Evolutionary conservation across 139 green algal genomes (phyloP), one percentile per base, ranked within the genome.

Genomic region (Coccomyxa sp.): DNA sequence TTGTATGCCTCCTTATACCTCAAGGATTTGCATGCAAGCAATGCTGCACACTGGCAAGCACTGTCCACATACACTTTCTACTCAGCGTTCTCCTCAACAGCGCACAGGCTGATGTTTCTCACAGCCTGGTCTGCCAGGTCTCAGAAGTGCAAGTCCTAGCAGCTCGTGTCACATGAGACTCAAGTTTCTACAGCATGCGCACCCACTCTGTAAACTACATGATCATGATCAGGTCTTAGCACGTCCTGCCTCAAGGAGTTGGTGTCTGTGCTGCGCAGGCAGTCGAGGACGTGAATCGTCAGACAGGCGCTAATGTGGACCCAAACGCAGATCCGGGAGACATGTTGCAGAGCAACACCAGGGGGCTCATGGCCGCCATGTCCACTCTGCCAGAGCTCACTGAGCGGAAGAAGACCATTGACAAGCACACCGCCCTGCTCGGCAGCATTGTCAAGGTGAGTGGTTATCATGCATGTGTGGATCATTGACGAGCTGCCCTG

Each of bases 381-480:
- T 91, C 86, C 7, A 90, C 86, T 18, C 87, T 98, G 44, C 94
- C 94, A 4, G 68, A 86, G 78, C 82, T 90, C 69, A 87, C 89
- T 31, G 93, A 96, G 77, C 81, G 87, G 41, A 98, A 98, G 80
- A 87, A 92, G 70, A 84, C 92, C 38, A 94, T 99, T 40, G 97
- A 99, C 89, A 99, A 99, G 90, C 97, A 99, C 92, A 98, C 95
- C 79, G 98, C 97, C 90, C 89, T 99, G 70, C 92, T 92, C 29
- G 97, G 92, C 16, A 75, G 85, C 7, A 85, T 99, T 68, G 89
- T 99, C n/a, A 39, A 31, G 73, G 41, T 70, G 40, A n/a, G n/a
- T n/a, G n/a, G n/a, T n/a, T n/a, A n/a, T n/a, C n/a, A n/a, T n/a
- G n/a, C n/a, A n/a, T n/a, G n/a, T n/a, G n/a, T n/a, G n/a, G n/a